These are phyloP conservation scores for Wakefieldia striispora DNA, from an alignment of 768 basidiomycete species.

Conservation along the genomic window DNA sequence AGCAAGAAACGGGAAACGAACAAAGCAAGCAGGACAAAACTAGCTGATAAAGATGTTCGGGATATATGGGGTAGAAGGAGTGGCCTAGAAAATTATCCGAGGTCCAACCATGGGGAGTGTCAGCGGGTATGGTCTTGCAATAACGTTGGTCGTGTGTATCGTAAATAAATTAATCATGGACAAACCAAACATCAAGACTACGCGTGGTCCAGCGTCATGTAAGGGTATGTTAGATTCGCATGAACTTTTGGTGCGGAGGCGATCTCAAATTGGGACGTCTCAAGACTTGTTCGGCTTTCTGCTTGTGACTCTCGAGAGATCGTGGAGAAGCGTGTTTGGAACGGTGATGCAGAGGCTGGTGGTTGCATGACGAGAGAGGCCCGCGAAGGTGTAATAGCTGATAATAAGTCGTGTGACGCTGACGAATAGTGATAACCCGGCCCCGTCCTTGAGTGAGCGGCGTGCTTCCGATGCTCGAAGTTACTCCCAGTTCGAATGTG, in stretches of 20 bases:
- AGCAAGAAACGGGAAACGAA: conserved; percentile 13
- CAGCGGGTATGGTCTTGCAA: conserved; percentile 10
- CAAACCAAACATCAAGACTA: conserved; percentile 18
- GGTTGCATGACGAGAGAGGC: conserved; percentile 15
- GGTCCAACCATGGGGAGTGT: conserved; percentile 9
- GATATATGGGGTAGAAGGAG: conserved; percentile 6
- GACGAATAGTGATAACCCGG: conserved; percentile 22
- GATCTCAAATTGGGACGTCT: conserved; percentile 67
- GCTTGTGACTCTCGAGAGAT: conserved; percentile 22
- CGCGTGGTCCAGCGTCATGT: conserved; percentile 49
- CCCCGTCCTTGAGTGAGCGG: conserved; percentile 19
- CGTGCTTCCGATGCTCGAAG: conserved; percentile 27
- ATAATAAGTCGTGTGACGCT: conserved; percentile 31
- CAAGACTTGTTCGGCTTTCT: conserved; percentile 52
- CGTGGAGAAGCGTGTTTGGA: conserved; percentile 24
- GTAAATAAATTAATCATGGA: conserved; percentile 15
- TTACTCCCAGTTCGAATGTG: conserved; percentile 33
- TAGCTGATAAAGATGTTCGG: conserved; percentile 12
- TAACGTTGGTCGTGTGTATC: conserved; percentile 3
- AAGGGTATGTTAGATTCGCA: conserved; percentile 53
- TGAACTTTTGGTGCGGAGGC: conserved; percentile 49
- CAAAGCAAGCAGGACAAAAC: conserved; percentile 20
- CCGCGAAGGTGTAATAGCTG: conserved; percentile 6
- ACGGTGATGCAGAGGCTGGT: conserved; percentile 27
- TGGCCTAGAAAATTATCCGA: conserved; percentile 3